phyloP scores from a whole-genome alignment of 2,329 filamentous ascomycete species.

The Sporothrix pseudoabietina region DNA sequence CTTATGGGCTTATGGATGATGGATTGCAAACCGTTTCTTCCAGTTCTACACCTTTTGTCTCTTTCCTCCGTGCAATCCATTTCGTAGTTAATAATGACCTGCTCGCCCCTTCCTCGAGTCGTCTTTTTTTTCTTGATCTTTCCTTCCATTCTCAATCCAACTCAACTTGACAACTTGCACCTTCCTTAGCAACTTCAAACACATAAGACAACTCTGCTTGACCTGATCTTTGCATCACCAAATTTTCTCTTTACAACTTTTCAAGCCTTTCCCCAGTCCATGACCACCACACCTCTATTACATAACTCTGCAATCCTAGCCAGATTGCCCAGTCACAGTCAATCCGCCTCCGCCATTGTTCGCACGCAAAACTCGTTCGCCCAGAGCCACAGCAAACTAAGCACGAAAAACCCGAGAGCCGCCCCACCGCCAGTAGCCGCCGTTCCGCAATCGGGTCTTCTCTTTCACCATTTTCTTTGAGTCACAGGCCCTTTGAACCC shows the following conservation, averaged over 20 bases:
- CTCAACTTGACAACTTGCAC: slow-evolving; percentile 6
- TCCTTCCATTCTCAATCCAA: slow-evolving; percentile 15
- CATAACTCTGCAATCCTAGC: slow-evolving; percentile 20
- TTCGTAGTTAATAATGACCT: slow-evolving; percentile 26
- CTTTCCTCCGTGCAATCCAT: slow-evolving; percentile 5
- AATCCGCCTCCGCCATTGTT: background rate
- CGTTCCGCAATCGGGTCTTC: slow-evolving; percentile 34
- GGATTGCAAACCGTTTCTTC: slow-evolving; percentile 11
- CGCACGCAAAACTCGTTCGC: slow-evolving; percentile 21
- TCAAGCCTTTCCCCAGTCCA: background rate
- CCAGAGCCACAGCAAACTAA: background rate
- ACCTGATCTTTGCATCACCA: background rate
- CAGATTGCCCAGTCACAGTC: slow-evolving; percentile 30
- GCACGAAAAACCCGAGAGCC: slow-evolving; percentile 11
- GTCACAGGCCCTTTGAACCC: slow-evolving; percentile 33
- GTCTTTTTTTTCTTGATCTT: background rate
- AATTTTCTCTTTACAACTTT: background rate
- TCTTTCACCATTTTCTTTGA: slow-evolving; percentile 30
- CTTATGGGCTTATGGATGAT: slow-evolving; percentile 19
- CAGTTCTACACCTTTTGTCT: background rate
- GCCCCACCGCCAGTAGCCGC: slow-evolving; percentile 30
- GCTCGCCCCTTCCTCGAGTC: slow-evolving; percentile 16
- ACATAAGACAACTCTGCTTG: background rate
- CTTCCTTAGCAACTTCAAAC: slow-evolving; percentile 4
- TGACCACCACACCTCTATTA: slow-evolving; percentile 9